Base-by-base conservation (phyloP, 139 green algal genomes). In the Yamagishiella unicocca region DNA sequence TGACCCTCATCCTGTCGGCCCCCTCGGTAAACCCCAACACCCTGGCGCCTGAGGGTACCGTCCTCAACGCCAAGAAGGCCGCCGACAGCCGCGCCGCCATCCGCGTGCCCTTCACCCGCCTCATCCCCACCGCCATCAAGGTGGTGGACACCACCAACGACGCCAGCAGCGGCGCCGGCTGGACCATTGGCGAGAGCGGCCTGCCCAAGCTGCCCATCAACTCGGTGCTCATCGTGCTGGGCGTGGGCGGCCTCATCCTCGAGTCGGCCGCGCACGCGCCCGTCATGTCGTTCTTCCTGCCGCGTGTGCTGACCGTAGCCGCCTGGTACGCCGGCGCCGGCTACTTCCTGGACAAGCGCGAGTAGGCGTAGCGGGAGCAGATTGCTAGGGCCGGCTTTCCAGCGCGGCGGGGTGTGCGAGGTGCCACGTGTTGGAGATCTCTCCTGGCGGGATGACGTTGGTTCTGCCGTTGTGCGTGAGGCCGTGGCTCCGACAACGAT, bases 171-270 rank as follows among this genome's bases (percentile, higher is more conserved):
- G 94, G 94, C 43, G 91, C 91, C 4, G 94, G 93, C 24, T 96
- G 94, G 93, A 91, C 67, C 12, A 91, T 91, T 35, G 90, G 90
- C 54, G 78, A 91, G 73, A 91, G 89, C 43, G 94, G 93, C 35
- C 83, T 94, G 85, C 94, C 94, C 35, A 94, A 94, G 87, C 89
- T 96, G 88, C 94, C 94, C 58, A 91, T 96, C 85, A 96, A 93
- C 77, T 92, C 78, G 50, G 94, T 96, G 82, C 61, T 94, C 42
- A 90, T 94, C n/a, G 93, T 96, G 45, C 62, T 96, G 40, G 94
- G 94, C 53, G 93, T 95, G 22, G 94, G 94, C 62, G 78, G 64
- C 2, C 1, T 95, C 7, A 96, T 96, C 70, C 87, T 96, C 31
- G 94, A 96, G 91, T 87, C 91, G 1, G 89, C 91, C 4, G 87